Evolutionary conservation across 441 rosid species (phyloP).

Genomic region (Euphorbia celastroides): DNA sequence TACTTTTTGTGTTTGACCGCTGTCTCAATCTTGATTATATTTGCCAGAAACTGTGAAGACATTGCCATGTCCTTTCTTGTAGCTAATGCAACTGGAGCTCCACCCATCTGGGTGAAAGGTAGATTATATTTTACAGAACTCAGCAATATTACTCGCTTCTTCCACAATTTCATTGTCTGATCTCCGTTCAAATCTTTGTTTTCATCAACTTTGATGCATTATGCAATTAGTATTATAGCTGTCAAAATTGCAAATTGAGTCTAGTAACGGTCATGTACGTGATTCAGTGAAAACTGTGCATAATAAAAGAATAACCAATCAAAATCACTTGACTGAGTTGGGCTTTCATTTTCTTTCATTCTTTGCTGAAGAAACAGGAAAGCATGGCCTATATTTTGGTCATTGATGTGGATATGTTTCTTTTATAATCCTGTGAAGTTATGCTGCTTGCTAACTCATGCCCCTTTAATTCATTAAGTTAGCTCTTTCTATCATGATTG

Average conservation of each 20-base stretch:
- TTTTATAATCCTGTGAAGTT: neutral
- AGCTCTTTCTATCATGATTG: neutral
- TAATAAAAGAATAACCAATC: neutral
- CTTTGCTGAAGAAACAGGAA: neutral
- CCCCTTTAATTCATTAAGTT: neutral
- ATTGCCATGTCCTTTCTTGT: slow-evolving; percentile 96
- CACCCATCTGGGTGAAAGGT: slow-evolving; percentile 97
- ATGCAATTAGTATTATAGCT: neutral
- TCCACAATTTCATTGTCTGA: neutral
- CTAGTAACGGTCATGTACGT: neutral
- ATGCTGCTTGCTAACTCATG: neutral
- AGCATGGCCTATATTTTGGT: neutral
- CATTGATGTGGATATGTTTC: neutral
- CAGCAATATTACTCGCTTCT: neutral
- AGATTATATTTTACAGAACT: slow-evolving; percentile 10
- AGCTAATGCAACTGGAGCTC: slow-evolving; percentile 76
- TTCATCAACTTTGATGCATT: neutral
- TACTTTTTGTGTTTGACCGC: slow-evolving; percentile 14
- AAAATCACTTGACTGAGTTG: neutral
- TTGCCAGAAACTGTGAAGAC: slow-evolving; percentile 90
- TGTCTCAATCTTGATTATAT: slow-evolving; percentile 21
- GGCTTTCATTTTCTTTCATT: neutral
- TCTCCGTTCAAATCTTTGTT: neutral
- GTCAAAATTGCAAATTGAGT: slow-evolving; percentile 1
- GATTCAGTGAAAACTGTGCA: neutral